These are phyloP conservation scores for Dendrobium catenatum DNA, from an alignment of 106 monocot species.

Conservation along the genomic window DNA sequence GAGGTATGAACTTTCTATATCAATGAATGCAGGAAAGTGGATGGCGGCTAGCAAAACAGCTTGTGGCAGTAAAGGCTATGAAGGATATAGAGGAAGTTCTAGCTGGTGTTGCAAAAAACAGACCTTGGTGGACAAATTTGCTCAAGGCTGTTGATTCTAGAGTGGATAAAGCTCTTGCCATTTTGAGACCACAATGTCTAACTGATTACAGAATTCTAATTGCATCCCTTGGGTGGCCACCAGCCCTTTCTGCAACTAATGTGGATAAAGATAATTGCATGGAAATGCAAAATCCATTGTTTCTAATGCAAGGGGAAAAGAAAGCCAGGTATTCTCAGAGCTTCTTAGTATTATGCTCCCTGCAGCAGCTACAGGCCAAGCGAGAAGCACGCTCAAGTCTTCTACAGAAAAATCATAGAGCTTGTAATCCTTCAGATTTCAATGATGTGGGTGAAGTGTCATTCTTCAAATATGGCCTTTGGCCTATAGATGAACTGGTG, in stretches of 20 bases:
- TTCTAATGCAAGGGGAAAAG: slow-evolving; percentile 48
- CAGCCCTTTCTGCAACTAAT: slow-evolving; percentile 33
- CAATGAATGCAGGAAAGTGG: slow-evolving; percentile 28
- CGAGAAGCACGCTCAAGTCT: slow-evolving; percentile 16
- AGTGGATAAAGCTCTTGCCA: slow-evolving; percentile 41
- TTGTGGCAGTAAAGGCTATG: slow-evolving; percentile 39
- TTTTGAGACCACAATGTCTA: slow-evolving; percentile 61
- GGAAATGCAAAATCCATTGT: slow-evolving; percentile 40
- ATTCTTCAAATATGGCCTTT: slow-evolving; percentile 26
- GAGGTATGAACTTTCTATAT: neutral
- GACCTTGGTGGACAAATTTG: slow-evolving; percentile 44
- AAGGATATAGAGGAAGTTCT: slow-evolving; percentile 50
- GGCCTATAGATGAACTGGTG: slow-evolving; percentile 71
- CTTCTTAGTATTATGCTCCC: slow-evolving; percentile 51
- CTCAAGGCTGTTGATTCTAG: slow-evolving; percentile 58
- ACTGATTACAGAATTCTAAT: slow-evolving; percentile 53
- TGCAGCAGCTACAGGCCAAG: slow-evolving; percentile 46
- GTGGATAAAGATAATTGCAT: slow-evolving; percentile 11
- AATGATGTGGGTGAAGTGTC: neutral
- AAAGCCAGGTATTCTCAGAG: slow-evolving; percentile 45
- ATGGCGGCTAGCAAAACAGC: slow-evolving; percentile 42
- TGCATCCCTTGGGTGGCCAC: slow-evolving; percentile 71
- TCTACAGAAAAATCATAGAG: slow-evolving; percentile 4
- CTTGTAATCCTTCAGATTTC: slow-evolving; percentile 7
- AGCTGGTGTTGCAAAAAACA: slow-evolving; percentile 9